Evolutionary conservation across 345 rosid species (phyloP).

Genomic region (Citrus medica): DNA sequence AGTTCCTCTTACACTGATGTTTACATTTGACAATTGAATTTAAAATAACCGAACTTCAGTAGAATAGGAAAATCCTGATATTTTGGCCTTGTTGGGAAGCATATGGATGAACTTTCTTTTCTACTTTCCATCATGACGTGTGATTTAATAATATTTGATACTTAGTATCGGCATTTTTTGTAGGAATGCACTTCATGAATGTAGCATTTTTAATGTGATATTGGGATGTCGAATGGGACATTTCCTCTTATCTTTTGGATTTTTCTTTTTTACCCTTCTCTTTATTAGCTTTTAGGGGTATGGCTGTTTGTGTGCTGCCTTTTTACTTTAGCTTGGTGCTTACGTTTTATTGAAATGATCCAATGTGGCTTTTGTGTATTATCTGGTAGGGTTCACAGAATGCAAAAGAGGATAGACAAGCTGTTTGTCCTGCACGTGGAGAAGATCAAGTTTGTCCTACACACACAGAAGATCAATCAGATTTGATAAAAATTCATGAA

Average conservation of each 20-base stretch:
- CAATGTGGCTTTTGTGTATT: slow-evolving; percentile 15
- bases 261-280: not conserved
- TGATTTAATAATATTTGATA: too few relatives aligned
- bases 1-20: too few relatives aligned
- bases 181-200: not conserved
- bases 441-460: slow-evolving; percentile 15
- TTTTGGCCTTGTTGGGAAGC: too few relatives aligned
- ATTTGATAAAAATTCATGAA: slow-evolving; percentile 23
- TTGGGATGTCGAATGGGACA: not conserved
- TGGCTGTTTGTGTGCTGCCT: not conserved
- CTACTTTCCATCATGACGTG: too few relatives aligned
- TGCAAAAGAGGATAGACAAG: slow-evolving; percentile 24
- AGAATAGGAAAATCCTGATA: too few relatives aligned
- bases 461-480: slow-evolving; percentile 25
- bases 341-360: too few relatives aligned
- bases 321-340: too few relatives aligned
- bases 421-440: slow-evolving; percentile 18
- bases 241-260: not conserved
- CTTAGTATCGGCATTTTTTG: not conserved
- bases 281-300: not conserved
- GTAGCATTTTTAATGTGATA: not conserved
- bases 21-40: too few relatives aligned
- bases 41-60: too few relatives aligned
- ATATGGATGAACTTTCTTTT: too few relatives aligned
- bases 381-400: slow-evolving; percentile 36